phyloP scores from a whole-genome alignment of 192 early-diverging fungal genomes.

The Globomyces pollinis-pini region DNA sequence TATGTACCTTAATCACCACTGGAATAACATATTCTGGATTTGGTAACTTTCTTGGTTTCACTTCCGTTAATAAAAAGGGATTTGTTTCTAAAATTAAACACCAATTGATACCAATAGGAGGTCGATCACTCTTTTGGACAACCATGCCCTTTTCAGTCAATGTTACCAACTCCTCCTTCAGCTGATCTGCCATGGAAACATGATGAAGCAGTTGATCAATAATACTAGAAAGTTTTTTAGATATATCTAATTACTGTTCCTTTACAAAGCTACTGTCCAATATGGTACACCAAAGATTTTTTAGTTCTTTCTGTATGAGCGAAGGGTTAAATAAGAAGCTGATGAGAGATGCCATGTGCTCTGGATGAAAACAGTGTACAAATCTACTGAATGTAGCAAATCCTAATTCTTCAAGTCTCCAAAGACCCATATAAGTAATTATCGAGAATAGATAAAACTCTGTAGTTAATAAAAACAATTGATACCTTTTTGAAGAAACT shows the following conservation, averaged over 20 bases:
- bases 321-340: slow-evolving; percentile 37
- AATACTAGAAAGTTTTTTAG: too few relatives aligned
- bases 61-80: slow-evolving; percentile 39
- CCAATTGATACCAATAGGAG: neutral
- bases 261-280: slow-evolving; percentile 22
- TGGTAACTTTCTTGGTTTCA: slow-evolving; percentile 25
- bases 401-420: slow-evolving; percentile 26
- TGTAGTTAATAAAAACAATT: slow-evolving; percentile 25
- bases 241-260: too few relatives aligned
- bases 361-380: slow-evolving; percentile 22
- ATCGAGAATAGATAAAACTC: slow-evolving; percentile 13
- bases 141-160: slow-evolving; percentile 29
- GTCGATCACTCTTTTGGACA: slow-evolving; percentile 23
- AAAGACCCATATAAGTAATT: slow-evolving; percentile 37
- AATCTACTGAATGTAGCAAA: slow-evolving; percentile 27
- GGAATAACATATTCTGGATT: slow-evolving; percentile 22
- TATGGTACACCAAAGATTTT: slow-evolving; percentile 24
- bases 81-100: too few relatives aligned
- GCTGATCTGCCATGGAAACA: slow-evolving; percentile 11
- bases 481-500: slow-evolving; percentile 31
- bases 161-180: slow-evolving; percentile 23
- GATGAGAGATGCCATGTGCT: slow-evolving; percentile 31
- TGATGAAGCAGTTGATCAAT: slow-evolving; percentile 27
- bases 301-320: slow-evolving; percentile 21
- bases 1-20: slow-evolving; percentile 25